phyloP scores from a whole-genome alignment of 164 flowering plant genomes.

The Pachysandra terminalis region DNA sequence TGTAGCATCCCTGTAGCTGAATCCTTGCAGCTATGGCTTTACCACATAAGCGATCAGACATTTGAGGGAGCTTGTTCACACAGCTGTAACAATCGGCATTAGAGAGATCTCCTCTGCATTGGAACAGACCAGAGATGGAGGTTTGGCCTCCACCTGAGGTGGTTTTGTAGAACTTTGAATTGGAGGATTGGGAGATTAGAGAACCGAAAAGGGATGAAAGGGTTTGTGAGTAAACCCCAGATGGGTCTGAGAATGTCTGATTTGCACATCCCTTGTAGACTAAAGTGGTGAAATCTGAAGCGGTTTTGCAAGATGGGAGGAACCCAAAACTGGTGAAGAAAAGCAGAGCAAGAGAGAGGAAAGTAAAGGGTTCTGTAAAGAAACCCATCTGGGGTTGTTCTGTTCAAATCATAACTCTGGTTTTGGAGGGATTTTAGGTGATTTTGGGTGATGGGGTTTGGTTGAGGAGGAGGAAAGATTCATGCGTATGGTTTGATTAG shows the following conservation, averaged over 20 bases:
- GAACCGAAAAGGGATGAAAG: constrained; percentile 36
- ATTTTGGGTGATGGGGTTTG: constrained; percentile 20
- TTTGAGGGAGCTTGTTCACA: constrained; percentile 27
- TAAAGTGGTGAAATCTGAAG: constrained; percentile 39
- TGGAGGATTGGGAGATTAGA: constrained; percentile 36
- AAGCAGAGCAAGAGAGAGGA: constrained; percentile 18
- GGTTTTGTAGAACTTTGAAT: constrained; percentile 34
- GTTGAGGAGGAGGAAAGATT: constrained; percentile 2
- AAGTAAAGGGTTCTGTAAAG: constrained; percentile 17
- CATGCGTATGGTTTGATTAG: no score
- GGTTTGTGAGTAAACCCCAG: constrained; percentile 27
- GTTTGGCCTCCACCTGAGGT: constrained; percentile 30
- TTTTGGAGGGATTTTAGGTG: constrained; percentile 1
- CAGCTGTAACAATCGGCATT: constrained; percentile 42
- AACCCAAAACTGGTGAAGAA: constrained; percentile 17
- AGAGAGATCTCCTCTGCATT: constrained; percentile 61
- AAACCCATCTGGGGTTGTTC: constrained; percentile 37
- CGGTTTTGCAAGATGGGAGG: constrained; percentile 34
- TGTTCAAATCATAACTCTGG: constrained; percentile 42
- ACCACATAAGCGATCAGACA: constrained; percentile 37
- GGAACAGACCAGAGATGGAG: constrained; percentile 42
- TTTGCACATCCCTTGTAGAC: constrained; percentile 91
- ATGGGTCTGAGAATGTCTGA: constrained; percentile 58
- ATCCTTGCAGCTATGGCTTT: constrained; percentile 34
- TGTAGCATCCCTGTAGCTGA: constrained; percentile 84